phyloP scores from a whole-genome alignment of 148 eudicot genomes.

The Persicaria tinctoria region DNA sequence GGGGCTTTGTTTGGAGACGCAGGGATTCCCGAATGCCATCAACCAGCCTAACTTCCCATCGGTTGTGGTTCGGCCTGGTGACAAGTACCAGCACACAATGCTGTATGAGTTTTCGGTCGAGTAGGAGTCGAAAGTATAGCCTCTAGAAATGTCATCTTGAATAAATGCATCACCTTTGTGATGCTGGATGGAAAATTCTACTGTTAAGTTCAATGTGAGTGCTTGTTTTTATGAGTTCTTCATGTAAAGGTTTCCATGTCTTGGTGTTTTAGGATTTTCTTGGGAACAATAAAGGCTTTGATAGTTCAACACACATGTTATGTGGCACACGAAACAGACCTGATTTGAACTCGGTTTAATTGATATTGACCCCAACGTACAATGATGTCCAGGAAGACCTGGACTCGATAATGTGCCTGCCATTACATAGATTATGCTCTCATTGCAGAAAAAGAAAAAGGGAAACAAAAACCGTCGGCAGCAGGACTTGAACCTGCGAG shows the following conservation, averaged over 20 bases:
- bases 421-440: too few relatives aligned
- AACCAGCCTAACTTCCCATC: conserved; percentile 77
- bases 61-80: conserved; percentile 62
- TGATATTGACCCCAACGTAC: too few relatives aligned
- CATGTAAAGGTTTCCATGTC: not conserved
- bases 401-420: too few relatives aligned
- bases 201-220: not conserved
- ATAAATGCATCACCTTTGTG: not conserved
- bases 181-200: not conserved
- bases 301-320: too few relatives aligned
- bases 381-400: too few relatives aligned
- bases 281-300: not conserved
- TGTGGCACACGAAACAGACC: too few relatives aligned
- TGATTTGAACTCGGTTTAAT: too few relatives aligned
- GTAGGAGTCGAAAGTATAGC: conserved; percentile 10
- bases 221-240: not conserved
- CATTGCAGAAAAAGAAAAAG: too few relatives aligned
- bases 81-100: conserved; percentile 82
- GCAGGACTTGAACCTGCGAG: conserved; percentile 34
- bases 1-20: conserved; percentile 83
- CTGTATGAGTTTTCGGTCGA: conserved; percentile 72
- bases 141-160: not conserved
- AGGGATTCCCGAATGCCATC: conserved; percentile 86
- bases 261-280: not conserved
- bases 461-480: conserved; percentile 15